A percentile compares a stretch with the other conserved stretches of the same genome.
phyloP scores from a whole-genome alignment of 2,329 filamentous ascomycete species.

The Neophaeococcomyces aloes region DNA sequence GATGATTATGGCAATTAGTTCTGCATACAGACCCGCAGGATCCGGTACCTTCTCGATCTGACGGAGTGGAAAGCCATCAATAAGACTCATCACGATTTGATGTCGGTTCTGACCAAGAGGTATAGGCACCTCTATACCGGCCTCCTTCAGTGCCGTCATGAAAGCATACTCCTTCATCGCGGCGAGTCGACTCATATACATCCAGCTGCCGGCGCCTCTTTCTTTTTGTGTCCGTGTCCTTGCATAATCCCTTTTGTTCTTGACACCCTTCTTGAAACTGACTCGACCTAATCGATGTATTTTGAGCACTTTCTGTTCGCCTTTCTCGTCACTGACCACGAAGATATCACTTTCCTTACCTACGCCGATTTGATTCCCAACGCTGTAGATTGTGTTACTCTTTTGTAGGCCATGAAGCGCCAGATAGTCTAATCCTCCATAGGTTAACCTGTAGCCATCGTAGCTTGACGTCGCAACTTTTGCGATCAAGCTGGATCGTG shows the following conservation, averaged over 20 bases:
- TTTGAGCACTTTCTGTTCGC: constrained; percentile 74
- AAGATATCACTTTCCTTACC: constrained; percentile 98
- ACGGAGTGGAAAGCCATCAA: constrained; percentile 83
- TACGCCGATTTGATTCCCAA: constrained; percentile 88
- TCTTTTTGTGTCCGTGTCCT: constrained; percentile 44
- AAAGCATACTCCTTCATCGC: constrained; percentile 92
- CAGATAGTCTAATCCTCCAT: constrained; percentile 95
- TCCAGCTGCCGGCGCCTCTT: constrained; percentile 69
- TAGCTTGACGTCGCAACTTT: constrained; percentile 93
- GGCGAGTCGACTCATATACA: constrained; percentile 90
- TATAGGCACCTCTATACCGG: constrained; percentile 81
- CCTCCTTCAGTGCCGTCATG: constrained; percentile 73
- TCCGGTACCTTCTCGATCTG: constrained; percentile 78
- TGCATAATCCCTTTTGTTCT: constrained; percentile 90
- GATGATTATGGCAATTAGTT: constrained; percentile 78
- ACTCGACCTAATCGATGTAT: constrained; percentile 93
- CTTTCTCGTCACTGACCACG: constrained; percentile 72
- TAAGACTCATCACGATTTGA: constrained; percentile 89
- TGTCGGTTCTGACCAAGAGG: constrained; percentile 84
- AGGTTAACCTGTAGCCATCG: constrained; percentile 92
- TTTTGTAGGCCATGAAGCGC: constrained; percentile 82
- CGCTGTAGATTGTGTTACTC: constrained; percentile 71
- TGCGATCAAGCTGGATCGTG: constrained; percentile 83
- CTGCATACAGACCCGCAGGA: constrained; percentile 76
- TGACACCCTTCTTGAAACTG: constrained; percentile 82